Base-by-base conservation (phyloP, 2,329 filamentous ascomycete genomes). In the Colletotrichum theobromicola region DNA sequence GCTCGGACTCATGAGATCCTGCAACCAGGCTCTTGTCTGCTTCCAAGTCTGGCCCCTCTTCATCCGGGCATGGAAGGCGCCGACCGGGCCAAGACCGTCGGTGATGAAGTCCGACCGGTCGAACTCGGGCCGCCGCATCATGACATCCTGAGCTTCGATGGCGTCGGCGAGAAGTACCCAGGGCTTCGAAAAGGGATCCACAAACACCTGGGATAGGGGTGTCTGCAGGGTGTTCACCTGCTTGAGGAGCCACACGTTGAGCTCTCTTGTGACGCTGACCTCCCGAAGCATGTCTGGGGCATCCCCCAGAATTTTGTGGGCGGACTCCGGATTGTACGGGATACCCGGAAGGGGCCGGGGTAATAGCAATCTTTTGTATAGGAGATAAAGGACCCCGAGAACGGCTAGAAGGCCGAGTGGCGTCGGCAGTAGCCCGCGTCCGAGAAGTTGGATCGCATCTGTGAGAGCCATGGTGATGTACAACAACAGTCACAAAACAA, bases 201-300 rank as follows among this genome's bases (percentile, higher is more conserved):
- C 77, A 78, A 89, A 90, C 5, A 86, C 79, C 76, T 90, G 88
- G 7, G 84, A 77, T 71, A 89, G 82, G 1, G 87, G 85, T 12
- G 82, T 83, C 7, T 84, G 77, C 61, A 84, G 80, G 80, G 83
- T 12, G 10, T 37, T 42, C 26, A 58, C 62, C 37, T 65, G 55
- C 55, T 46, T 46, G 42, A 46, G 42, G 12, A 46, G 42, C 42
- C 42, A 46, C 42, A 21, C 42, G 2, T 46, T 46, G 42, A 46
- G 42, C 42, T 46, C 42, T 2, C 42, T 46, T 7, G 42, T 46
- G 42, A 46, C 42, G 42, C n/a, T 46, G 42, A 46, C 42, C 42
- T 46, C 42, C 18, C 42, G 42, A 10, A 46, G 42, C 42, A 46
- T 46, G 5, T 46, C 42, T 46, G 42, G 42, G 42, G 42, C n/a